Base-by-base conservation (phyloP, 768 basidiomycete species). In the Pisolithus tinctorius region DNA sequence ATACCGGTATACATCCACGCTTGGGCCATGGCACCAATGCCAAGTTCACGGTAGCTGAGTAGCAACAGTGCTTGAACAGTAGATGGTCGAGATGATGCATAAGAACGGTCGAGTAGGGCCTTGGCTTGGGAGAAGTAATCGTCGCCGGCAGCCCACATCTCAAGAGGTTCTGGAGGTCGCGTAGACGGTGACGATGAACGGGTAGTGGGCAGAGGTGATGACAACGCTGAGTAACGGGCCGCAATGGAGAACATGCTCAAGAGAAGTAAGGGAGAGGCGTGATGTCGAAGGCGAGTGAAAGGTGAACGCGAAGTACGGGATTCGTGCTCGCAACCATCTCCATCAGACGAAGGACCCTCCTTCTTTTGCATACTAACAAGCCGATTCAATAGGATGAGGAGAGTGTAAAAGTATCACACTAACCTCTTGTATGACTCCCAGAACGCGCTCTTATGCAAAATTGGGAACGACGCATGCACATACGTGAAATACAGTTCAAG, bases 1-100 rank as follows among this genome's bases (percentile, higher is more conserved):
- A 90, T 88, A 10, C 91, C 90, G 17, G 83, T 78, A 61, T 86
- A 90, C 9, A 83, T 77, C 92, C 91, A 94, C 30, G 88, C 84
- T 65, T 86, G 81, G 7, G 86, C 84, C 90, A 93, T 94, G 16
- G 88, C 82, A 42, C 88, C 92, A 52, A 92, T 87, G 3, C 92
- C 92, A 39, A 91, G 78, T 67, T 94, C 90, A 7, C 91, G 77
- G 62, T 87, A 93, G 6, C 85, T 86, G 70, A 93, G 77, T 9
- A 94, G 75, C 9, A 94, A 74, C 17, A 93, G 69, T 5, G 90
- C 82, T 62, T 92, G 89, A 44, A 84, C 84, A 0, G 87, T 92
- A 10, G 81, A 79, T 5, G 87, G 76, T 16, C 81, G 78, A 4
- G 86, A 84, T n/a, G 78, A 78, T 1, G 86, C 81, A 58, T 88